phyloP scores from a whole-genome alignment of 2,329 filamentous ascomycete genomes.

The Cladobotryum protrusum region DNA sequence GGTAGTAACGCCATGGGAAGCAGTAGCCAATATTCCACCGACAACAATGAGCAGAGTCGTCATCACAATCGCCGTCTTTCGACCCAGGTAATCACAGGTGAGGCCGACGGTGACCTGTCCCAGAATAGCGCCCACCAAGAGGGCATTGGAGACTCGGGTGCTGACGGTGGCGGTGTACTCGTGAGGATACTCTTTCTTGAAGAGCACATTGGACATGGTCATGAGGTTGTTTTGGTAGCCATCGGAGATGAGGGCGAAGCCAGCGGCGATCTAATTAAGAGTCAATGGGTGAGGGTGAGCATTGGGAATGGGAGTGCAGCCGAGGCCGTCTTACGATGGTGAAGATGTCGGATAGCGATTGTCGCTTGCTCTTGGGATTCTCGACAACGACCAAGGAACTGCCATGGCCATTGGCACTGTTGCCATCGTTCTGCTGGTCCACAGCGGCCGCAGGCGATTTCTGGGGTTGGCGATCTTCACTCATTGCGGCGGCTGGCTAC shows the following conservation, averaged over 20 bases:
- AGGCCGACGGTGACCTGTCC: conserved; percentile 35
- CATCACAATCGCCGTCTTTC: conserved; percentile 40
- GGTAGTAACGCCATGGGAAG: conserved; percentile 38
- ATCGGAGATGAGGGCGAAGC: conserved; percentile 29
- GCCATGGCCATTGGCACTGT: background rate
- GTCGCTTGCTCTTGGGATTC: conserved; percentile 9
- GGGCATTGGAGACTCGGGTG: conserved; percentile 35
- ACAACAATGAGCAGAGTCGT: conserved; percentile 43
- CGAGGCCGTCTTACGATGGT: conserved; percentile 16
- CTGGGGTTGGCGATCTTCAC: background rate
- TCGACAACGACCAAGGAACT: background rate
- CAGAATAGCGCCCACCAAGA: conserved; percentile 37
- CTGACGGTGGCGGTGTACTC: conserved; percentile 32
- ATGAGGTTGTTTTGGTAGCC: conserved; percentile 34
- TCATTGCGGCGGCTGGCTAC: background rate
- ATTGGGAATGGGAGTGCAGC: too few relatives aligned
- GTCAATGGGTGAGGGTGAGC: background rate
- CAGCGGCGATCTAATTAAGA: conserved; percentile 21
- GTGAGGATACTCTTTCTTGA: conserved; percentile 26
- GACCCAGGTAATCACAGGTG: conserved; percentile 43
- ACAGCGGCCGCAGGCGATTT: background rate
- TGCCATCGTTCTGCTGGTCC: background rate
- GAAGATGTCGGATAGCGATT: conserved; percentile 21
- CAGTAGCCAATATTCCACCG: conserved; percentile 40
- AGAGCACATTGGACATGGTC: conserved; percentile 27